Conservation (phyloP, 495 filamentous ascomycete genomes). For the Penicillium ucsense region DNA sequence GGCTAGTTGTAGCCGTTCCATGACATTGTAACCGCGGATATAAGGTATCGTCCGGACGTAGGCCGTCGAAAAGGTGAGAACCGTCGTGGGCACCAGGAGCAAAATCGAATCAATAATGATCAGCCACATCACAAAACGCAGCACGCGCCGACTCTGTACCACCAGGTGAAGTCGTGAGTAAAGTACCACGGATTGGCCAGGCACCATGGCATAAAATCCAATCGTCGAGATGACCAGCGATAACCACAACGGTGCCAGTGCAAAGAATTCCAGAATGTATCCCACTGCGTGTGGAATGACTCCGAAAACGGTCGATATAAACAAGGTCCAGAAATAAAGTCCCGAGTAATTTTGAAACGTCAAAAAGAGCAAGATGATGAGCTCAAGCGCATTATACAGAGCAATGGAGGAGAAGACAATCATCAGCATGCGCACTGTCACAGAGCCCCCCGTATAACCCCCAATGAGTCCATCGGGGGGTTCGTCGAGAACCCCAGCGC, state of each 20-base stretch:
- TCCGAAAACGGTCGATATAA: constrained; percentile 33
- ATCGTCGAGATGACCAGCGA: constrained; percentile 32
- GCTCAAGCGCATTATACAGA: constrained; percentile 43
- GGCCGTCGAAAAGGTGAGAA: constrained; percentile 42
- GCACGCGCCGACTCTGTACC: constrained; percentile 31
- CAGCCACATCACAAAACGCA: constrained; percentile 44
- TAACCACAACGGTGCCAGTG: constrained; percentile 27
- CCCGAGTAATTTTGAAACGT: constrained; percentile 39
- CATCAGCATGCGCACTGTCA: constrained; percentile 31
- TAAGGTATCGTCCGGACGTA: constrained; percentile 17
- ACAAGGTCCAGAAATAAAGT: constrained; percentile 43
- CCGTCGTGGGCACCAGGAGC: constrained; percentile 40
- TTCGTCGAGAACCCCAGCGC: constrained; percentile 7
- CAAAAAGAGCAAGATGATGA: constrained; percentile 38
- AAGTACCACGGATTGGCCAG: constrained; percentile 56
- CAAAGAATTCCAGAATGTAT: constrained; percentile 46
- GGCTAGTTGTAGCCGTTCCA: constrained; percentile 50
- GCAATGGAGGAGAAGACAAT: constrained; percentile 40
- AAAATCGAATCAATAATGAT: constrained; percentile 46
- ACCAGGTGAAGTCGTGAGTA: constrained; percentile 58
- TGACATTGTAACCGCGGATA: constrained; percentile 40
- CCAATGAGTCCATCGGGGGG: constrained; percentile 27
- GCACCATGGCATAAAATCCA: constrained; percentile 55
- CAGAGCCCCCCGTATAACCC: constrained; percentile 20
- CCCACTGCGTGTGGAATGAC: constrained; percentile 47